Evolutionary conservation across 2,329 filamentous ascomycete genomes (phyloP).

Genomic region (Sporothrix mexicana): DNA sequence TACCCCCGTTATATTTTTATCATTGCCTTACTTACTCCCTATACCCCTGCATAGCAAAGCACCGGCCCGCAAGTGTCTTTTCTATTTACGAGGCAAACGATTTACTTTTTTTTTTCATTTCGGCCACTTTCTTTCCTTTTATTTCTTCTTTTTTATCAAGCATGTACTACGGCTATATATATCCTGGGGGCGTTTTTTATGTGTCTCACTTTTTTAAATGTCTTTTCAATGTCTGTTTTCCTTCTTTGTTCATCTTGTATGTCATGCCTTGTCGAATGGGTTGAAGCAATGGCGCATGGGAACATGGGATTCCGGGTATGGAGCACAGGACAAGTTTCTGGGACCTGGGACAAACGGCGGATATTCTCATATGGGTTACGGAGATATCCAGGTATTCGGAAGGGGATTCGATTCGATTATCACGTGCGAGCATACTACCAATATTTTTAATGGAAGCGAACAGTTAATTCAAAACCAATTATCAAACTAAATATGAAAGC

Average conservation of each 20-base stretch:
- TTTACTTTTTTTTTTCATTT: neutral
- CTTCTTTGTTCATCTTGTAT: constrained; percentile 8
- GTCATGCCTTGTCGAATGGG: neutral
- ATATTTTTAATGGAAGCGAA: constrained; percentile 12
- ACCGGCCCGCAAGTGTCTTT: constrained; percentile 18
- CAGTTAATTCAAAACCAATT: neutral
- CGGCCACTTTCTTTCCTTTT: neutral
- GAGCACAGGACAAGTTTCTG: neutral
- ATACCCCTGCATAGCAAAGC: constrained; percentile 30
- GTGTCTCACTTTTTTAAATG: neutral
- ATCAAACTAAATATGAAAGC: neutral
- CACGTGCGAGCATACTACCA: constrained; percentile 25
- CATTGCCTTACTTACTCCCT: constrained; percentile 38
- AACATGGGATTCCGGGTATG: neutral
- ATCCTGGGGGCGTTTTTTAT: constrained; percentile 10
- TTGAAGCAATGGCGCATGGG: neutral
- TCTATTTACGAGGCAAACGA: constrained; percentile 19
- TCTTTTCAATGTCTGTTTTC: neutral
- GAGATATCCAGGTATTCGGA: neutral
- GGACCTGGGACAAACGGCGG: constrained; percentile 6
- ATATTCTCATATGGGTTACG: neutral
- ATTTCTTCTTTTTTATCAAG: neutral
- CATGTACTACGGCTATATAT: neutral
- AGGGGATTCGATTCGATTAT: constrained; percentile 20
- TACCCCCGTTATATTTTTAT: constrained; percentile 41